phyloP scores from a whole-genome alignment of 2,329 filamentous ascomycete species.

The Trichophyton rubrum region DNA sequence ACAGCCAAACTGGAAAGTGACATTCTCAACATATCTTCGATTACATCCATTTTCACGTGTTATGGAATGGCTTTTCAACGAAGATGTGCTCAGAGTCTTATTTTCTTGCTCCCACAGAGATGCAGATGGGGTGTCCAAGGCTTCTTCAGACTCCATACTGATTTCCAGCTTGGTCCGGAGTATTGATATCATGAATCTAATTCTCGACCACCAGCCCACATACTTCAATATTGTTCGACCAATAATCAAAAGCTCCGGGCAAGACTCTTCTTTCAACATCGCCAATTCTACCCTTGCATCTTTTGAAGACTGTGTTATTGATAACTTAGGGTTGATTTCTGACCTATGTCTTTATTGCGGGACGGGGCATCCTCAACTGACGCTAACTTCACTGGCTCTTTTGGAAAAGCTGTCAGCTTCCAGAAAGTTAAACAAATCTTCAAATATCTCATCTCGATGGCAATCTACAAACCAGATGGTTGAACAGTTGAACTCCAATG shows the following conservation, averaged over 20 bases:
- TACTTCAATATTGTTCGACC: slow-evolving; percentile 83
- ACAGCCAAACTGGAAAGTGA: slow-evolving; percentile 55
- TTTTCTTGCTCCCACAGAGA: slow-evolving; percentile 71
- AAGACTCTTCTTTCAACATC: slow-evolving; percentile 48
- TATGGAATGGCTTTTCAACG: slow-evolving; percentile 98
- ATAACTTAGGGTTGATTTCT: slow-evolving; percentile 64
- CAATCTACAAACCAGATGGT: slow-evolving; percentile 70
- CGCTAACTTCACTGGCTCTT: slow-evolving; percentile 66
- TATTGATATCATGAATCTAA: slow-evolving; percentile 71
- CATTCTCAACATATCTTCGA: slow-evolving; percentile 64
- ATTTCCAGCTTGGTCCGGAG: slow-evolving; percentile 65
- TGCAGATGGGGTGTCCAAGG: slow-evolving; percentile 55
- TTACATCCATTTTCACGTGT: slow-evolving; percentile 87
- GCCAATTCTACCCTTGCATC: slow-evolving; percentile 68
- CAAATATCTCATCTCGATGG: slow-evolving; percentile 49
- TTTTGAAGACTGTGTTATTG: slow-evolving; percentile 83
- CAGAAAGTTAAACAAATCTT: slow-evolving; percentile 61
- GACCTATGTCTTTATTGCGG: slow-evolving; percentile 79
- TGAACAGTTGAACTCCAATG: slow-evolving; percentile 71
- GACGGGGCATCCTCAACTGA: slow-evolving; percentile 67
- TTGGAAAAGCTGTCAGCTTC: slow-evolving; percentile 80
- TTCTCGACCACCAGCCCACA: slow-evolving; percentile 78
- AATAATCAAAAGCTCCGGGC: slow-evolving; percentile 54
- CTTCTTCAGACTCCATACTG: slow-evolving; percentile 65
- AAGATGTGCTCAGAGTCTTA: slow-evolving; percentile 67